phyloP scores from a whole-genome alignment of 129 eudicot genomes.

The Centella asiatica region DNA sequence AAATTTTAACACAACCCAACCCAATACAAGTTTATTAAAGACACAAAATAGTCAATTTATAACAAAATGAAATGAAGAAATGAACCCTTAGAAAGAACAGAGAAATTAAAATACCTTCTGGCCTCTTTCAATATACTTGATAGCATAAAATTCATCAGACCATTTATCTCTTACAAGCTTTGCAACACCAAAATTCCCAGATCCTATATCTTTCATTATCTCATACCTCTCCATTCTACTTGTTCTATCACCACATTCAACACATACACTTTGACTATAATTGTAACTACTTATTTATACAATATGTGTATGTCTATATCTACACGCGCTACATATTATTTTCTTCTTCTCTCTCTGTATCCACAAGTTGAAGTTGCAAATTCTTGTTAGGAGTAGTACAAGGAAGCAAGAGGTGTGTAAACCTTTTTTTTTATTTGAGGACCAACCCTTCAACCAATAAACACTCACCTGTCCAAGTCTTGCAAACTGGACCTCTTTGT shows the following conservation, averaged over 20 bases:
- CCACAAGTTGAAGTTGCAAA: not conserved
- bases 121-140: slow-evolving; percentile 76
- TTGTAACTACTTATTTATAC: no score
- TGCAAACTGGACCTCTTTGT: slow-evolving; percentile 16
- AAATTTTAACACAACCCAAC: not conserved
- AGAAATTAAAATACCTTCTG: slow-evolving; percentile 36
- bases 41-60: not conserved
- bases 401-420: not conserved
- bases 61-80: not conserved
- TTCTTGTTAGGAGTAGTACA: not conserved
- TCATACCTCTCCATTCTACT: slow-evolving; percentile 61
- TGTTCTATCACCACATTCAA: not conserved
- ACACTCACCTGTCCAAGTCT: slow-evolving; percentile 7
- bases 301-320: not conserved
- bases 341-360: not conserved
- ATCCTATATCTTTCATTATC: slow-evolving; percentile 48
- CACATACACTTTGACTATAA: not conserved
- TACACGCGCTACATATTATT: not conserved
- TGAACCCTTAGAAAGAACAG: not conserved
- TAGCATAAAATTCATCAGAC: slow-evolving; percentile 63
- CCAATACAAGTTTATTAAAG: not conserved
- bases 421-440: not conserved
- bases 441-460: not conserved
- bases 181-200: slow-evolving; percentile 74
- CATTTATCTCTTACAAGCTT: slow-evolving; percentile 62